Conservation (phyloP, 2,329 filamentous ascomycete species). For the Fusarium napiforme region DNA sequence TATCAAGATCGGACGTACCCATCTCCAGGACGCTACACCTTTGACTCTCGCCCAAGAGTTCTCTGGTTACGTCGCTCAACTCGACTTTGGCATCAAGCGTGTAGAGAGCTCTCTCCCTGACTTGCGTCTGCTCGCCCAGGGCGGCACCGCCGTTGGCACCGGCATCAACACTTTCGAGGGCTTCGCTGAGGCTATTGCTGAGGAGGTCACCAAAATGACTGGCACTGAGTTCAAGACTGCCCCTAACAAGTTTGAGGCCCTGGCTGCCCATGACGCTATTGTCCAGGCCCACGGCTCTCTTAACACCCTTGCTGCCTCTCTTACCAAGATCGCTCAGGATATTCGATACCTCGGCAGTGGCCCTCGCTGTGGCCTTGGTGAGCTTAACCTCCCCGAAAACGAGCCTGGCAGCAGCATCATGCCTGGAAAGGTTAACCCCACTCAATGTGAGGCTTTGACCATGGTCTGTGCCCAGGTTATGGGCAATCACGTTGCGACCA, state of each 20-base stretch:
- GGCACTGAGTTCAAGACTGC: constrained; percentile 94
- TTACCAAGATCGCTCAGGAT: constrained; percentile 98
- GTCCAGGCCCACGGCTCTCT: constrained; percentile 93
- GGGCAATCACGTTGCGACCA: constrained; percentile 94
- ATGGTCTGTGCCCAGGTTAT: constrained; percentile 99
- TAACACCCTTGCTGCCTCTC: constrained; percentile 89
- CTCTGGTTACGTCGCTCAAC: constrained; percentile 94
- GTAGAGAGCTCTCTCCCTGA: constrained; percentile 85
- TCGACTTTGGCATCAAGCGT: constrained; percentile 89
- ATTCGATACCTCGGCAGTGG: constrained; percentile 97
- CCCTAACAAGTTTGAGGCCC: constrained; percentile 98
- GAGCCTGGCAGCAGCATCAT: constrained; percentile 98
- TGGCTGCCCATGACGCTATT: constrained; percentile 94
- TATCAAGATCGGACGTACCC: constrained; percentile 98
- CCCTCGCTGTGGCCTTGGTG: constrained; percentile 93
- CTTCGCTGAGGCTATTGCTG: constrained; percentile 92
- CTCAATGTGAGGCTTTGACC: constrained; percentile 95
- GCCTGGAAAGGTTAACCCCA: constrained; percentile 99
- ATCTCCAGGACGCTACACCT: constrained; percentile 96
- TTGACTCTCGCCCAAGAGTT: constrained; percentile 97
- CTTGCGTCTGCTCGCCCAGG: constrained; percentile 88
- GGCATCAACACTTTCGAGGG: constrained; percentile 98
- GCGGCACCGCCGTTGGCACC: constrained; percentile 95
- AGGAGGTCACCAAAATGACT: constrained; percentile 91
- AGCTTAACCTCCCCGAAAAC: constrained; percentile 94